Percentiles rank a stretch among this genome's conserved stretches.
phyloP scores from a whole-genome alignment of 352 stramenopile species.

The Globisporangium takayamanum region DNA sequence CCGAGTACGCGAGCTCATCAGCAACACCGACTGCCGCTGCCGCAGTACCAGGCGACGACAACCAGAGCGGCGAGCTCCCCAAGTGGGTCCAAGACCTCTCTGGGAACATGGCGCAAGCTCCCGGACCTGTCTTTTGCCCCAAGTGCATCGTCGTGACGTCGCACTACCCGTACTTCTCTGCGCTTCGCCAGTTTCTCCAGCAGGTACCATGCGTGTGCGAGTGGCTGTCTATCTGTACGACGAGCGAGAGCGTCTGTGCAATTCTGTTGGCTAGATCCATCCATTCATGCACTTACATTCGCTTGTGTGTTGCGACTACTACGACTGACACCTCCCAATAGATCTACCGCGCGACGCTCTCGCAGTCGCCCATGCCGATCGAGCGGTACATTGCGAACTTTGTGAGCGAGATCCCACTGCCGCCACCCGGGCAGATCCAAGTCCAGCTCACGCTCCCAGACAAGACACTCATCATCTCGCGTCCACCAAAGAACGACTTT shows the following conservation, averaged over 20 bases:
- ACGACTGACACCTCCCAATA: conserved; percentile 13
- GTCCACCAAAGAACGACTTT: conserved; percentile 88
- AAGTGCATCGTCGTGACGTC: conserved; percentile 93
- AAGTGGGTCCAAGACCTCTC: conserved; percentile 74
- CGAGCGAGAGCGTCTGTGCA: too few relatives aligned
- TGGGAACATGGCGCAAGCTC: conserved; percentile 28
- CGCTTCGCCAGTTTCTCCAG: conserved; percentile 94
- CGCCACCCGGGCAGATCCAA: conserved; percentile 87
- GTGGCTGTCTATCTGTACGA: neutral
- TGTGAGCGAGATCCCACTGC: conserved; percentile 93
- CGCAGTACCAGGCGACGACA: conserved; percentile 21
- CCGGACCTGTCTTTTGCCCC: conserved; percentile 81
- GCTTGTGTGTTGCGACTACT: neutral
- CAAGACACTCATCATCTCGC: conserved; percentile 76
- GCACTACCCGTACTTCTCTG: conserved; percentile 94
- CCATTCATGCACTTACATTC: neutral
- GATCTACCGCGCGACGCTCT: conserved; percentile 78
- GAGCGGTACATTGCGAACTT: conserved; percentile 98
- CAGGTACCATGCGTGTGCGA: conserved; percentile 56
- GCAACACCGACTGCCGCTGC: neutral
- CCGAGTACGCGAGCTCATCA: conserved; percentile 7
- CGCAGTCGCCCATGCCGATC: conserved; percentile 90
- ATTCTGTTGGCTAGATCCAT: too few relatives aligned
- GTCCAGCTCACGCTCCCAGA: conserved; percentile 87
- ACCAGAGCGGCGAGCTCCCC: conserved; percentile 42